Base-by-base conservation (phyloP, 2,329 filamentous ascomycete genomes). In the Ophiostoma triangulosporum region DNA sequence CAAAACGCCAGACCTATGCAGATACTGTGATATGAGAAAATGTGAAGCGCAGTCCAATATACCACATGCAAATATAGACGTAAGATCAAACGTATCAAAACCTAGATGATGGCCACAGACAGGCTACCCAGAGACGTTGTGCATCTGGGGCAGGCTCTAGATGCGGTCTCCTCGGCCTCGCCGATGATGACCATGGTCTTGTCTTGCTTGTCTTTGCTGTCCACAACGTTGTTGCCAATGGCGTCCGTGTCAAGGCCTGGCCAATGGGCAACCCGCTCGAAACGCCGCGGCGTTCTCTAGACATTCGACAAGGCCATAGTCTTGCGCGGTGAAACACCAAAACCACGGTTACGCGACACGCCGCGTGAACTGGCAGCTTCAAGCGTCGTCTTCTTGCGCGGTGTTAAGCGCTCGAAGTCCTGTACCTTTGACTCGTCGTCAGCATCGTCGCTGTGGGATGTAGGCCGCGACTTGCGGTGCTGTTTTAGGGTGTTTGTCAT, bases 281-380 rank as follows among this genome's bases (percentile, higher is more conserved):
- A 26, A 43, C 38, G 12, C 38, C 38, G 20, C 38, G 11, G 20
- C 38, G 12, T 6, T 17, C 38, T 43, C 38, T 17, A 43, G 38
- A 20, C 24, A 43, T 3, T 43, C 38, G 20, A 43, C 38, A 43
- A 43, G 38, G 14, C 38, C 38, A 14, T 11, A 20, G 62, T 77
- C 72, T 14, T 43, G 4, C 38, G 38, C 9, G 38, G 38, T 14
- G 38, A 43, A 43, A 43, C 38, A 43, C 38, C 38, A 24, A 43
- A 20, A 5, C 15, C 38, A 24, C 38, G 38, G 38, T 24, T 43
- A 17, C 20, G 20, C 20, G 69, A 69, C 17, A 84, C 67, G 57
- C 89, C 81, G 49, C 82, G 76, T 20, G 83, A 86, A 69, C 89
- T 89, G 67, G 89, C 78, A 61, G 88, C 83, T 48, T 77, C 72